These are phyloP conservation scores for Flaveria bidentis DNA, from an alignment of 129 eudicot species.

Conservation along the genomic window DNA sequence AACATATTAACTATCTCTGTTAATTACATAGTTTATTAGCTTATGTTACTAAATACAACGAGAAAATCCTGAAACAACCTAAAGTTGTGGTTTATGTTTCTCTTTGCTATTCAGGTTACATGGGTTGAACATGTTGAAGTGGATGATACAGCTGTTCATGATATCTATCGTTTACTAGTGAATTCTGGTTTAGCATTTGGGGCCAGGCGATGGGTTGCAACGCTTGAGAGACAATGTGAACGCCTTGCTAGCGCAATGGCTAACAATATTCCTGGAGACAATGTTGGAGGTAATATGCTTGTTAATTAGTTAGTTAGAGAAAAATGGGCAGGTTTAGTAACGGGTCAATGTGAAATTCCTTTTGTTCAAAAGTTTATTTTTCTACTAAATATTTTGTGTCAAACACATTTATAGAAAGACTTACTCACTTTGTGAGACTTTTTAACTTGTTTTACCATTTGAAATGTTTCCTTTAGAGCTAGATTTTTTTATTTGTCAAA, in stretches of 20 bases:
- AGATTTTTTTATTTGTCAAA: not conserved
- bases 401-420: too few relatives aligned
- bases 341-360: too few relatives aligned
- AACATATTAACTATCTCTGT: not conserved
- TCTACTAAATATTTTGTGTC: too few relatives aligned
- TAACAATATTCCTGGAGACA: slow-evolving; percentile 30
- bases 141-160: slow-evolving; percentile 44
- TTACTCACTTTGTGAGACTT: not conserved
- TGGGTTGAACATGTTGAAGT: slow-evolving; percentile 74
- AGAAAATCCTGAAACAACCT: too few relatives aligned
- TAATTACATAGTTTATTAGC: not conserved
- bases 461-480: not conserved
- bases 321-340: too few relatives aligned
- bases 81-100: not conserved
- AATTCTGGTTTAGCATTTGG: slow-evolving; percentile 60
- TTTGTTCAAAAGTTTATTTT: too few relatives aligned
- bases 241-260: slow-evolving; percentile 48
- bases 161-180: slow-evolving; percentile 40
- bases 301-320: too few relatives aligned
- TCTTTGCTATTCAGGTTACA: slow-evolving; percentile 37
- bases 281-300: slow-evolving; percentile 29
- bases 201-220: slow-evolving; percentile 59
- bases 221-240: slow-evolving; percentile 50
- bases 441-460: not conserved
- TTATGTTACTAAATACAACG: not conserved